Conservation (phyloP, 768 basidiomycete species). For the Gautieria morchelliformis region DNA sequence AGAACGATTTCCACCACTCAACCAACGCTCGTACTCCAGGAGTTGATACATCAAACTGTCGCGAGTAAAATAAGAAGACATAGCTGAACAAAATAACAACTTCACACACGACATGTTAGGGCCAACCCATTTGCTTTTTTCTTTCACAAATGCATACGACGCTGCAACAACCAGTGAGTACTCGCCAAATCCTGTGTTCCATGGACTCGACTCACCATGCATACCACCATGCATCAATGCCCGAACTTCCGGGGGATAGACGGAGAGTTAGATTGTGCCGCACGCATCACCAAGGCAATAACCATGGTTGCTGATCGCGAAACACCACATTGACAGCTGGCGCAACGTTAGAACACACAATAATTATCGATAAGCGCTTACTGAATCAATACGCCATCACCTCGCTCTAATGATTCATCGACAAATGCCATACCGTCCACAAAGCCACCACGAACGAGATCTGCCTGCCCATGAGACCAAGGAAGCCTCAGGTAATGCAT, state of each 20-base stretch:
- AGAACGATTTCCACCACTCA: conserved; percentile 40
- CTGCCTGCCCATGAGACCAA: conserved; percentile 92
- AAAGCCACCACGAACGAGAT: conserved; percentile 74
- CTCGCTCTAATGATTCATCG: conserved; percentile 64
- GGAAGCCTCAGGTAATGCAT: conserved; percentile 84
- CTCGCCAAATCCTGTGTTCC: background rate
- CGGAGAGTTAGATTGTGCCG: conserved; percentile 61
- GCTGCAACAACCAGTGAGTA: conserved; percentile 5
- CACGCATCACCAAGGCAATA: conserved; percentile 89
- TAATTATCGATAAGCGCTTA: conserved; percentile 32
- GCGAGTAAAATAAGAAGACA: conserved; percentile 14
- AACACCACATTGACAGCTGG: conserved; percentile 87
- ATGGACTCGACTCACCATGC: conserved; percentile 44
- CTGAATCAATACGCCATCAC: conserved; percentile 80
- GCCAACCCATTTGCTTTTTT: conserved; percentile 79
- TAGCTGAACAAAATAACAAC: conserved; percentile 6
- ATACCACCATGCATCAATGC: conserved; percentile 58
- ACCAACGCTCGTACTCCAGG: conserved; percentile 77
- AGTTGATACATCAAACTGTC: conserved; percentile 86
- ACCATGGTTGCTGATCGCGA: conserved; percentile 84
- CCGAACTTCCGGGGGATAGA: conserved; percentile 69
- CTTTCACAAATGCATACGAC: conserved; percentile 79
- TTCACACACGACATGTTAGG: conserved; percentile 88
- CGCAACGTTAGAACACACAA: conserved; percentile 12
- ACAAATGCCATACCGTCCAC: conserved; percentile 72